Evolutionary conservation across 306 rosid species (phyloP).

Genomic region (Pachyrhizus erosus): DNA sequence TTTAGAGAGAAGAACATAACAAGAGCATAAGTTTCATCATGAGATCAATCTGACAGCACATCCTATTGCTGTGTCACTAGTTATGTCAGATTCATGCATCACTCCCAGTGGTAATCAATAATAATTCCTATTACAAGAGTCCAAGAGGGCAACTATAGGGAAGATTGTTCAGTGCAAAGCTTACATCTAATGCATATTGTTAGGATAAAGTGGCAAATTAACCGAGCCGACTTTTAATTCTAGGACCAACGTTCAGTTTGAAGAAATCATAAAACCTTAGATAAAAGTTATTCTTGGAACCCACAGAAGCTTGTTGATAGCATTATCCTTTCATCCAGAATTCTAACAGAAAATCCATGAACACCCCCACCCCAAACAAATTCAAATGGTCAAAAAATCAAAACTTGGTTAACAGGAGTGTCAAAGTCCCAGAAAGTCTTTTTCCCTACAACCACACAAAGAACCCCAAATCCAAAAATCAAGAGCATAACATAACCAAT

Average conservation of each 20-base stretch:
- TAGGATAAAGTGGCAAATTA: not conserved
- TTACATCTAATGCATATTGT: conserved; percentile 2
- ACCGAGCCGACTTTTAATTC: conserved; percentile 6
- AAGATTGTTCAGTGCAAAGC: not conserved
- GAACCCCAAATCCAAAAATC: not conserved
- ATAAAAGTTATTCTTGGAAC: not conserved
- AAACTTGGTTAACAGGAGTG: conserved; percentile 24
- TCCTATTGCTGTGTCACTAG: not conserved
- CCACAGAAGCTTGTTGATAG: conserved; percentile 1
- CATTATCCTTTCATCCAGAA: not conserved
- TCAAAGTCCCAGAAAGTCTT: conserved; percentile 26
- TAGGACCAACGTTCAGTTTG: not conserved
- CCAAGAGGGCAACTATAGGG: not conserved
- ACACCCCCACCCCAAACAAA: not conserved
- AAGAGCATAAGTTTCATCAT: not conserved
- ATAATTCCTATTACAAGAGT: not conserved
- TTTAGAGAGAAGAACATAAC: not conserved
- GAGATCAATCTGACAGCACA: not conserved
- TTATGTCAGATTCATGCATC: not conserved
- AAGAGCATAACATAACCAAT: conserved; percentile 25
- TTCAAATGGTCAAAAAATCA: not conserved
- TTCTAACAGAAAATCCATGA: not conserved
- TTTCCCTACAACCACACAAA: conserved; percentile 2
- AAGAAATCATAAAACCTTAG: conserved; percentile 20
- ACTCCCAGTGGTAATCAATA: not conserved